Evolutionary conservation across 2,329 filamentous ascomycete genomes (phyloP).

Genomic region (Penicillium sp.): DNA sequence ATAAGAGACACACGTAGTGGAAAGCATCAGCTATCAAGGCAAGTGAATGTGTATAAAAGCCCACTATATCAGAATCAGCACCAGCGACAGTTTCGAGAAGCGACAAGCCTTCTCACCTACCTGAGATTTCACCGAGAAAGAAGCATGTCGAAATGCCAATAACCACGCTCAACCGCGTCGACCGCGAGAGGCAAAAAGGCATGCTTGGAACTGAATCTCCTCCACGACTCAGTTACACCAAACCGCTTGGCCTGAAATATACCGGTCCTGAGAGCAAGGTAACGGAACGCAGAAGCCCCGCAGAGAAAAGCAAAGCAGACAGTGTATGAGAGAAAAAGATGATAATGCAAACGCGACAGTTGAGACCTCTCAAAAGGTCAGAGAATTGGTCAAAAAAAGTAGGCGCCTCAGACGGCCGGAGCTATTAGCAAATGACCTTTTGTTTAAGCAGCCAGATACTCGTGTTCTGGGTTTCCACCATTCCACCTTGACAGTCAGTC

Average conservation of each 20-base stretch:
- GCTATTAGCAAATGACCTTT: background rate
- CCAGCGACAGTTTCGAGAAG: background rate
- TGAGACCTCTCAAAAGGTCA: background rate
- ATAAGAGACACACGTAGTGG: conserved; percentile 62
- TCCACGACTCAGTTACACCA: background rate
- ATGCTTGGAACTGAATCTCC: conserved; percentile 16
- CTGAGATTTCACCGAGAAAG: conserved; percentile 36
- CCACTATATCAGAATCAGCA: conserved; percentile 48
- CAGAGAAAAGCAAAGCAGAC: background rate
- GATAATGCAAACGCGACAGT: too few species aligned
- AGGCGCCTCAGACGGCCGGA: background rate
- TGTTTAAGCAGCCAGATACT: background rate
- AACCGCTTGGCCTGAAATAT: background rate
- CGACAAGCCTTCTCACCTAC: conserved; percentile 15
- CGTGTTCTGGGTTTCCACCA: background rate
- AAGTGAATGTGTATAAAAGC: conserved; percentile 70
- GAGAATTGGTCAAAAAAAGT: background rate
- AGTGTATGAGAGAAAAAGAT: too few species aligned
- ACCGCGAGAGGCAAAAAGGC: conserved; percentile 31
- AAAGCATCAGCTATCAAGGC: conserved; percentile 77
- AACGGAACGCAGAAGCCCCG: background rate
- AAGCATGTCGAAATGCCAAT: conserved; percentile 36
- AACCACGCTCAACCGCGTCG: conserved; percentile 32
- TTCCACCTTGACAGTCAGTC: background rate
- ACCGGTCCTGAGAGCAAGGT: background rate